Percentiles rank a stretch among this genome's conserved stretches.
Evolutionary conservation across 2,329 filamentous ascomycete genomes (phyloP).

Genomic region (Penicillium olsonii): DNA sequence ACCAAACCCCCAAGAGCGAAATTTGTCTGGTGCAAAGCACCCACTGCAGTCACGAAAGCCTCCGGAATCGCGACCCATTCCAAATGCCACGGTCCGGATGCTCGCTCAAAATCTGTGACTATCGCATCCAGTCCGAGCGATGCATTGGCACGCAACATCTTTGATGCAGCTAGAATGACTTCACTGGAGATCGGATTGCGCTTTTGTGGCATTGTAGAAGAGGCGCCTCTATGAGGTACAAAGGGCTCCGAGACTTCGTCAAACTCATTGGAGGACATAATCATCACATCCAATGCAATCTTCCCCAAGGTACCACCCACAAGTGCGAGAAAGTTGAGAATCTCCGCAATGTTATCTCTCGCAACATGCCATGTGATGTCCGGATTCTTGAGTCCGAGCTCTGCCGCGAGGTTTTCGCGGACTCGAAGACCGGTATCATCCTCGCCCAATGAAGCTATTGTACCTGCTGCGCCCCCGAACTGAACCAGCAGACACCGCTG

Average conservation of each 20-base stretch:
- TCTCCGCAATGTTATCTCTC: conserved; percentile 56
- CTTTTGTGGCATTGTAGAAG: conserved; percentile 61
- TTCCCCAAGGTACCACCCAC: conserved; percentile 58
- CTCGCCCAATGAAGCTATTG: conserved; percentile 54
- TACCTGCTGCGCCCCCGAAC: conserved; percentile 57
- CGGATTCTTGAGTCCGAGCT: conserved; percentile 52
- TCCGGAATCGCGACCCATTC: conserved; percentile 60
- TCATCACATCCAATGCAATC: conserved; percentile 57
- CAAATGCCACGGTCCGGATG: conserved; percentile 60
- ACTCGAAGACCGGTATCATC: conserved; percentile 52
- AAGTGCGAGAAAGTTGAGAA: conserved; percentile 55
- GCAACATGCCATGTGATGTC: conserved; percentile 61
- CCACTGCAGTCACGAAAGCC: conserved; percentile 55
- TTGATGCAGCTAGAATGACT: conserved; percentile 57
- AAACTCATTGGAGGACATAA: conserved; percentile 61
- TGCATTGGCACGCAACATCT: conserved; percentile 55
- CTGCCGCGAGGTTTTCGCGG: conserved; percentile 50
- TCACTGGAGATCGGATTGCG: conserved; percentile 61
- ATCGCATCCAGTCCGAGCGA: conserved; percentile 57
- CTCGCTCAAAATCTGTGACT: conserved; percentile 60
- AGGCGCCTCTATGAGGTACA: conserved; percentile 56
- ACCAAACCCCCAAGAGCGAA: conserved; percentile 55
- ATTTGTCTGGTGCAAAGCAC: conserved; percentile 56
- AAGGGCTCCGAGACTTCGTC: conserved; percentile 59
- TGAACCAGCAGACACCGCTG: conserved; percentile 10